phyloP scores from a whole-genome alignment of 176 grass and related monocot species.

The Avena sativa region DNA sequence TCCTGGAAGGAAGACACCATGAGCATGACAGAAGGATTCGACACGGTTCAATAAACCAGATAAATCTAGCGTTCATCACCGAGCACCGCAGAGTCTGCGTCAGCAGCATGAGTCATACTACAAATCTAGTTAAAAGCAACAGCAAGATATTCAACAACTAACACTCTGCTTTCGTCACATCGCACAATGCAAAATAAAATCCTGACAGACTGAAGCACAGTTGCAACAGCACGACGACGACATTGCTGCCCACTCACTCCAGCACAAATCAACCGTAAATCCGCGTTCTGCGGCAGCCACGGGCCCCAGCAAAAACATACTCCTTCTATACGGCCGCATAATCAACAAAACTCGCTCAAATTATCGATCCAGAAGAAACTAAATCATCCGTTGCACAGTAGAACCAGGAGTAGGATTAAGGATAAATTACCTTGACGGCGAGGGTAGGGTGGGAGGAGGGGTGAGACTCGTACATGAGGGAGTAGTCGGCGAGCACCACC shows the following conservation, averaged over 20 bases:
- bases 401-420: not conserved
- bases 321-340: not conserved
- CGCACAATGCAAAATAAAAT: not conserved
- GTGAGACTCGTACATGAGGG: constrained; percentile 71
- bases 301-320: not conserved
- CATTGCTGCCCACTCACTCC: not conserved
- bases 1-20: constrained; percentile 32
- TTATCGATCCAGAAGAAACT: not conserved
- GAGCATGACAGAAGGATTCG: constrained; percentile 26
- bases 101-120: not conserved
- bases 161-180: not conserved
- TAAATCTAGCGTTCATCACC: not conserved
- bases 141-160: not conserved
- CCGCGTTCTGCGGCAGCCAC: not conserved
- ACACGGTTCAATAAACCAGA: not conserved
- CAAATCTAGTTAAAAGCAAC: not conserved
- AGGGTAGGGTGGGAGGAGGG: constrained; percentile 62
- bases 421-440: constrained; percentile 56
- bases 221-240: not conserved
- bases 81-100: not conserved
- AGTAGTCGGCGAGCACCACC: constrained; percentile 84
- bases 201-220: constrained; percentile 17
- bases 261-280: not conserved
- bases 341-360: constrained; percentile 5
- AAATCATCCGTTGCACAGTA: not conserved